Evolutionary conservation across 2,329 filamentous ascomycete genomes (phyloP).

Genomic region (Exophiala sp.): DNA sequence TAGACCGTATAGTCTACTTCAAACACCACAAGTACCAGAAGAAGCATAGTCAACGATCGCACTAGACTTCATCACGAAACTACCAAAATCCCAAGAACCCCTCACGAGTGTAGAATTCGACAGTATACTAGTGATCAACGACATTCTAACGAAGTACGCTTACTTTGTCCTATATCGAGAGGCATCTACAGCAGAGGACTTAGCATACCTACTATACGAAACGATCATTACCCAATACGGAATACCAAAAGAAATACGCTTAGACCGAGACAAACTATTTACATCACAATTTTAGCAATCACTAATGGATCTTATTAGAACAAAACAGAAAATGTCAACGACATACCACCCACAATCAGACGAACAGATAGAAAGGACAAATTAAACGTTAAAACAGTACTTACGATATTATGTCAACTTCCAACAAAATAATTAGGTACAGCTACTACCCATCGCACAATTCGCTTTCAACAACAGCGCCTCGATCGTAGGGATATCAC

Average conservation of each 20-base stretch:
- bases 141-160: background rate
- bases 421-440: slow-evolving; percentile 15
- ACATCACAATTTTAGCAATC: background rate
- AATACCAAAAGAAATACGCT: background rate
- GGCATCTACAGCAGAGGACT: background rate
- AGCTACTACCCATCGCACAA: slow-evolving; percentile 4
- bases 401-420: slow-evolving; percentile 19
- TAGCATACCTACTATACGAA: background rate
- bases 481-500: slow-evolving; percentile 2
- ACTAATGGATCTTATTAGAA: background rate
- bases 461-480: slow-evolving; percentile 3
- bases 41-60: background rate
- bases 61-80: slow-evolving; percentile 6
- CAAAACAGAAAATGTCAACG: slow-evolving; percentile 8
- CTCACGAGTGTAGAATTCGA: slow-evolving; percentile 2
- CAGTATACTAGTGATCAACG: background rate
- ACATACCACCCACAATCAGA: slow-evolving; percentile 13
- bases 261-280: background rate
- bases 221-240: background rate
- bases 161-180: background rate
- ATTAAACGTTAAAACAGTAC: slow-evolving; percentile 21
- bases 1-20: slow-evolving; percentile 7
- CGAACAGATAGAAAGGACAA: slow-evolving; percentile 18
- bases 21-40: background rate
- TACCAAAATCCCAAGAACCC: slow-evolving; percentile 3